phyloP scores from a whole-genome alignment of 2,329 filamentous ascomycete genomes.

The Aspergillus pseudoglaucus region DNA sequence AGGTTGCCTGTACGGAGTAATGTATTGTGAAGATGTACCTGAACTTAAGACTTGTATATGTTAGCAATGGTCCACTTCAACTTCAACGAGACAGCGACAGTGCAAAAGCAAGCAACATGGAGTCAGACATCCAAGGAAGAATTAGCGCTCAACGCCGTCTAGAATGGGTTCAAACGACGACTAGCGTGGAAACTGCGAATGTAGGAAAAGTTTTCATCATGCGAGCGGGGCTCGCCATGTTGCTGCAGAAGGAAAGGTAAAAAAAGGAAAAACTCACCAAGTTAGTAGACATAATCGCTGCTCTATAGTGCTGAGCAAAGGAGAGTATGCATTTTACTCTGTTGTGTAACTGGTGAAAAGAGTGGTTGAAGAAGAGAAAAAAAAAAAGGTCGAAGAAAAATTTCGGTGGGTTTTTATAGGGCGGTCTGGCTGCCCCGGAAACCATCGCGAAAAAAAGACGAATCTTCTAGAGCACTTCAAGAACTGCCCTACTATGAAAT shows the following conservation, averaged over 20 bases:
- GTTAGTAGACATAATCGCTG: slow-evolving; percentile 5
- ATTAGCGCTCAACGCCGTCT: slow-evolving; percentile 30
- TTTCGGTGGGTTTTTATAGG: slow-evolving; percentile 27
- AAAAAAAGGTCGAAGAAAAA: slow-evolving; percentile 18
- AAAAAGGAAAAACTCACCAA: slow-evolving; percentile 16
- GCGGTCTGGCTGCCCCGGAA: slow-evolving; percentile 27
- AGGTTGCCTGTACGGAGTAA: too few relatives aligned
- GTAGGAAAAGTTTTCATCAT: slow-evolving; percentile 39
- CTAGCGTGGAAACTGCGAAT: slow-evolving; percentile 39
- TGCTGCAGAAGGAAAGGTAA: slow-evolving; percentile 6
- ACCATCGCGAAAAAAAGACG: slow-evolving; percentile 16
- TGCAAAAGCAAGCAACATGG: slow-evolving; percentile 10
- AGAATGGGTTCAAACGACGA: slow-evolving; percentile 30
- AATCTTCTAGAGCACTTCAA: slow-evolving; percentile 23
- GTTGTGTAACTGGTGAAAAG: slow-evolving; percentile 3
- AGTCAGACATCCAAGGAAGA: slow-evolving; percentile 37
- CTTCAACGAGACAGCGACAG: slow-evolving; percentile 5
- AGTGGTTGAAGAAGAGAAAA: slow-evolving; percentile 5
- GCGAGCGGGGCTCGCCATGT: slow-evolving; percentile 16
- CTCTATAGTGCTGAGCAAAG: neutral
- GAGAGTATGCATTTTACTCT: neutral
- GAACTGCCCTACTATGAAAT: neutral
- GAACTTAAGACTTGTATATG: too few relatives aligned
- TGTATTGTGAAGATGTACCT: too few relatives aligned
- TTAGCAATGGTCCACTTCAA: neutral